A percentile compares a stretch with the other conserved stretches of the same genome.
Conservation (phyloP, 305 asterid genomes). For the Solanum aculeatissimum region DNA sequence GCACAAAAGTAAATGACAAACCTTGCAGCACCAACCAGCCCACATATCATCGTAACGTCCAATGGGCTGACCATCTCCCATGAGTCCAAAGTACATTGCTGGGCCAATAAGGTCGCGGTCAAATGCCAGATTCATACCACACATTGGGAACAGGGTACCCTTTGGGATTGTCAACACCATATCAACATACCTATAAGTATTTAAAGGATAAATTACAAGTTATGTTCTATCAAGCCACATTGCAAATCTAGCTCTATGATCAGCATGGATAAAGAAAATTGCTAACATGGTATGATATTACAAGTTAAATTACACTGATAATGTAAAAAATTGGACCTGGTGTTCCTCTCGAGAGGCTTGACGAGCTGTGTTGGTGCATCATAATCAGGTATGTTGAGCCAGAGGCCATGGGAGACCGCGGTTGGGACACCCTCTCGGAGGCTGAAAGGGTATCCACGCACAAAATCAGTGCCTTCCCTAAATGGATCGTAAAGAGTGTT, state of each 20-base stretch:
- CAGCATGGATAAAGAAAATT: neutral
- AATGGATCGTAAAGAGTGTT: slow-evolving; percentile 57
- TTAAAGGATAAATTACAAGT: too few relatives aligned
- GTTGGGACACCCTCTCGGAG: slow-evolving; percentile 50
- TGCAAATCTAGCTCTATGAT: neutral
- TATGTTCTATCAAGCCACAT: neutral
- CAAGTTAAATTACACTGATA: neutral
- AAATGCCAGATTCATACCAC: slow-evolving; percentile 56
- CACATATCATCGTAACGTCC: slow-evolving; percentile 68
- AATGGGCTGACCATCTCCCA: slow-evolving; percentile 66
- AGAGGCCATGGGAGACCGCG: slow-evolving; percentile 49
- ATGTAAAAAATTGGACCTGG: slow-evolving; percentile 9
- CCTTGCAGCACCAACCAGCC: slow-evolving; percentile 71
- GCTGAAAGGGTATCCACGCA: slow-evolving; percentile 60
- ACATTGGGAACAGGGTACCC: slow-evolving; percentile 57
- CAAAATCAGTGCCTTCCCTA: slow-evolving; percentile 45
- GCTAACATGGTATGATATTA: neutral
- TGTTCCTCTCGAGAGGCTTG: slow-evolving; percentile 51
- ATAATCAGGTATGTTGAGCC: slow-evolving; percentile 54
- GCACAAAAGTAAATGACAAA: neutral
- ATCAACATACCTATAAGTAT: slow-evolving; percentile 27
- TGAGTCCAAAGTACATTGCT: slow-evolving; percentile 58
- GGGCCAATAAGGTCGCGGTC: slow-evolving; percentile 57
- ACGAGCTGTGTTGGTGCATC: slow-evolving; percentile 64
- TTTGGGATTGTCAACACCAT: slow-evolving; percentile 50